These are phyloP conservation scores for Pythium chondricola DNA, from an alignment of 352 stramenopile species.

Conservation along the genomic window DNA sequence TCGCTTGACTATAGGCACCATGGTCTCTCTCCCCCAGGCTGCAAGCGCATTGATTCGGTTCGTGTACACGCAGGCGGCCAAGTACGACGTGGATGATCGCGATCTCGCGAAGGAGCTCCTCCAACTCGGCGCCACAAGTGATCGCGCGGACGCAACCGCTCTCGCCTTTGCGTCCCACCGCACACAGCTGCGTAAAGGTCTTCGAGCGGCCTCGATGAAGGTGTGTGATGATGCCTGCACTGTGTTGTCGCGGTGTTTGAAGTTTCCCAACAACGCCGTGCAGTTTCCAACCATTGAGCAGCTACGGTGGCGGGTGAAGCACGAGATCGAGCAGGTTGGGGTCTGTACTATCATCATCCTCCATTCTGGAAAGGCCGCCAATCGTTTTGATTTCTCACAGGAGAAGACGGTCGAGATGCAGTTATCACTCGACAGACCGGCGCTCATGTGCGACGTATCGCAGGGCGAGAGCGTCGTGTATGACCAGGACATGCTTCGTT, in stretches of 20 bases:
- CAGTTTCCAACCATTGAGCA: conserved; percentile 16
- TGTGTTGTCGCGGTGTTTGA: too few relatives aligned
- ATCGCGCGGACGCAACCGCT: too few relatives aligned
- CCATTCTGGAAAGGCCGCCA: not conserved
- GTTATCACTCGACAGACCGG: conserved; percentile 7
- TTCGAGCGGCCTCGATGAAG: too few relatives aligned
- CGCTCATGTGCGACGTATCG: not conserved
- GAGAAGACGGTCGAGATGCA: conserved; percentile 7
- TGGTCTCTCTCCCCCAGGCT: conserved; percentile 22
- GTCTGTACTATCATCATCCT: not conserved
- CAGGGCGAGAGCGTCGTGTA: not conserved
- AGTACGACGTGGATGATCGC: conserved; percentile 27
- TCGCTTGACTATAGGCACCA: too few relatives aligned
- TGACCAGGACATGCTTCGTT: not conserved
- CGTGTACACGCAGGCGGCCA: conserved; percentile 38
- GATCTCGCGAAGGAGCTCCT: conserved; percentile 43
- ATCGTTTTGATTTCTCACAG: not conserved
- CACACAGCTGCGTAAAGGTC: too few relatives aligned
- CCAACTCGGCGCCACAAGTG: conserved; percentile 45
- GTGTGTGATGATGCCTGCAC: too few relatives aligned
- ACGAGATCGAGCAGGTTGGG: not conserved
- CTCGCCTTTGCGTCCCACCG: too few relatives aligned
- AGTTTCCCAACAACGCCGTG: not conserved
- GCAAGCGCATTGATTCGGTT: conserved; percentile 34
- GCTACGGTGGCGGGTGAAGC: conserved; percentile 10